These are phyloP conservation scores for Sapria himalayana DNA, from an alignment of 345 rosid species.

Conservation along the genomic window DNA sequence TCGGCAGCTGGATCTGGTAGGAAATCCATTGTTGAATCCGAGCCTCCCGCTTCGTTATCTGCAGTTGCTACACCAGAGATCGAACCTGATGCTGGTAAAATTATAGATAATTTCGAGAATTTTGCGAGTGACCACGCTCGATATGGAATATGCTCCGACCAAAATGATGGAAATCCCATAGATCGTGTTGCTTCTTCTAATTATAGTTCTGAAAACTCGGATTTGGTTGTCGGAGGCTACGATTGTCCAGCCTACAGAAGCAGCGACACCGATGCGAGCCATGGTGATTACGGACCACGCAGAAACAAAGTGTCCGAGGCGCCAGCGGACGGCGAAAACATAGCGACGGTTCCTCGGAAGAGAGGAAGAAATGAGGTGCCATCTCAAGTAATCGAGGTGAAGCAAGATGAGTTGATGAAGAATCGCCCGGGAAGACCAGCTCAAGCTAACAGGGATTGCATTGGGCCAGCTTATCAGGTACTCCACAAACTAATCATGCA, in stretches of 20 bases:
- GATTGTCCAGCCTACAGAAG: too few relatives aligned
- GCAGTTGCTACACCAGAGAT: conserved; percentile 5
- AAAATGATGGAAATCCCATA: conserved; percentile 7
- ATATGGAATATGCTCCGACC: too few relatives aligned
- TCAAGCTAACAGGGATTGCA: conserved; percentile 74
- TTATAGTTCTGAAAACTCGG: conserved; percentile 8
- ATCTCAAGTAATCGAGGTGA: conserved; percentile 63
- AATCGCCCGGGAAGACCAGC: conserved; percentile 69
- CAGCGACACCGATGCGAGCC: conserved; percentile 4
- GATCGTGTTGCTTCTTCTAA: conserved; percentile 1
- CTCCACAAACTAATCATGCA: too few relatives aligned
- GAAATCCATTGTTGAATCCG: conserved; percentile 39
- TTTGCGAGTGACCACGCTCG: conserved; percentile 14
- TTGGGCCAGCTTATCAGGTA: conserved; percentile 92
- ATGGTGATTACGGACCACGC: conserved; percentile 11
- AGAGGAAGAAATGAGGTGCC: conserved; percentile 58
- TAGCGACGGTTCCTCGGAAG: conserved; percentile 27
- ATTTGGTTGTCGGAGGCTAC: too few relatives aligned
- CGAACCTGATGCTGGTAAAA: conserved; percentile 13
- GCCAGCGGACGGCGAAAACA: conserved; percentile 13
- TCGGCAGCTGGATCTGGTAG: conserved; percentile 33
- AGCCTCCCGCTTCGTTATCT: conserved; percentile 12
- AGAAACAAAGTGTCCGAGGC: conserved; percentile 15
- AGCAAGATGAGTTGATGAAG: conserved; percentile 90
- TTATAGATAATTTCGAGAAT: conserved; percentile 5